phyloP scores from a whole-genome alignment of 768 basidiomycete genomes.

The Boletus subparvulus region DNA sequence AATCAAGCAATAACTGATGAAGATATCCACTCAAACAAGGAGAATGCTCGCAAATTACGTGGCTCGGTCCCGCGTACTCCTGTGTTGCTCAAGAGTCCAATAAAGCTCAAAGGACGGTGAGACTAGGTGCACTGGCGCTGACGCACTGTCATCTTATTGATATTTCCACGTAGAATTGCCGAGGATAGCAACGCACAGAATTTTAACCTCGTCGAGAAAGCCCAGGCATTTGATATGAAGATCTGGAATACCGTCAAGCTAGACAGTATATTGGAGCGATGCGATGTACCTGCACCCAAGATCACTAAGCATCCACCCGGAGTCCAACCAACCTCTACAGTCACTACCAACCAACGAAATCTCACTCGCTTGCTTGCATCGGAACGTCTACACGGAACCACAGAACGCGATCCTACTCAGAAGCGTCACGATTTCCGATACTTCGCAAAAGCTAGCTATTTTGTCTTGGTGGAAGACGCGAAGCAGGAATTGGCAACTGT shows the following conservation, averaged over 20 bases:
- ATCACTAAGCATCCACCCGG: slow-evolving; percentile 29
- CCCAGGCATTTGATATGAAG: slow-evolving; percentile 72
- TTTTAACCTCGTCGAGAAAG: slow-evolving; percentile 62
- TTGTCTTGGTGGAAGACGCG: slow-evolving; percentile 91
- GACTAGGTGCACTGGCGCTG: slow-evolving; percentile 13
- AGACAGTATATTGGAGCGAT: slow-evolving; percentile 69
- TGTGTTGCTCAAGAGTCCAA: slow-evolving; percentile 58
- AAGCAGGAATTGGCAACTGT: slow-evolving; percentile 82
- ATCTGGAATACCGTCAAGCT: slow-evolving; percentile 80
- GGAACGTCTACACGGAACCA: slow-evolving; percentile 80
- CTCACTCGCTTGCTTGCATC: slow-evolving; percentile 69
- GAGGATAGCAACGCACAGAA: slow-evolving; percentile 34
- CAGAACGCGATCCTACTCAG: slow-evolving; percentile 89
- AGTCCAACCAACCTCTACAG: slow-evolving; percentile 31
- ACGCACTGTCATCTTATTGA: neutral
- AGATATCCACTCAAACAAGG: slow-evolving; percentile 53
- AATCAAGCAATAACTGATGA: slow-evolving; percentile 45
- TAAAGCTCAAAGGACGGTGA: slow-evolving; percentile 60
- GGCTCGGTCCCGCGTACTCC: slow-evolving; percentile 22
- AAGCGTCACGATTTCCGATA: slow-evolving; percentile 87
- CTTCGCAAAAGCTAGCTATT: slow-evolving; percentile 72
- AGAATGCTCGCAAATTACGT: slow-evolving; percentile 51
- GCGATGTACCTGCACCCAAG: slow-evolving; percentile 41
- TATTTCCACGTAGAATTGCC: slow-evolving; percentile 18
- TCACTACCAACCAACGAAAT: slow-evolving; percentile 41